Conservation (phyloP, 768 basidiomycete species). For the Thelephora aurantiotincta region DNA sequence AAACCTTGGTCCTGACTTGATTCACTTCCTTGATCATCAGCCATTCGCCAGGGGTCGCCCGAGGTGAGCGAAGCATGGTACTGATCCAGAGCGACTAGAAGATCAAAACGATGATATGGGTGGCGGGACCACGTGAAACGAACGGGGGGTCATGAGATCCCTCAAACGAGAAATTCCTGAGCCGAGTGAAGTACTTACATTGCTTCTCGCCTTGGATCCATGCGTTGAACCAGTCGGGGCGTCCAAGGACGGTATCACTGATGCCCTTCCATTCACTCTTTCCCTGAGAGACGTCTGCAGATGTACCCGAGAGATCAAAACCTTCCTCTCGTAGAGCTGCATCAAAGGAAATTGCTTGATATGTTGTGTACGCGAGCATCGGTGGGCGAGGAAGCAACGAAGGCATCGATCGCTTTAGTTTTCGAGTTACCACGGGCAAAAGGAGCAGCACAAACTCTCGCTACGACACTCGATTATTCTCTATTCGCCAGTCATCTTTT, state of each 20-base stretch:
- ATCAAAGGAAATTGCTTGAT: conserved; percentile 85
- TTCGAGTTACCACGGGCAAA: conserved; percentile 61
- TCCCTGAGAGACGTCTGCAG: conserved; percentile 17
- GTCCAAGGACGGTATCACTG: conserved; percentile 68
- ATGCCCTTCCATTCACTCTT: conserved; percentile 55
- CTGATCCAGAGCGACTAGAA: conserved; percentile 72
- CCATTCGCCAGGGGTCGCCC: conserved; percentile 75
- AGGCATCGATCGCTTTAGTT: conserved; percentile 64
- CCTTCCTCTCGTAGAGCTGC: conserved; percentile 60
- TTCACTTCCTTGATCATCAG: conserved; percentile 43
- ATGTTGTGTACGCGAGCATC: conserved; percentile 88
- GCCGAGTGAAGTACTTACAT: conserved; percentile 37
- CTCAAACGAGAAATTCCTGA: neutral
- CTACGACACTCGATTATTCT: conserved; percentile 22
- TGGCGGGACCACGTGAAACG: too few species aligned
- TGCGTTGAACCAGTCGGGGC: conserved; percentile 77
- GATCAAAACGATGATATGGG: neutral
- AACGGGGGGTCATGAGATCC: too few species aligned
- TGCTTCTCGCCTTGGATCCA: conserved; percentile 86
- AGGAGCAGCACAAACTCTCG: conserved; percentile 74
- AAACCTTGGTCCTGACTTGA: conserved; percentile 29
- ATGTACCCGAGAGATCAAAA: conserved; percentile 46
- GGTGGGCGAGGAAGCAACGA: conserved; percentile 64
- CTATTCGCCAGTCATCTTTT: neutral
- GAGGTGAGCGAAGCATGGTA: conserved; percentile 75